Evolutionary conservation across 768 basidiomycete genomes (phyloP), one percentile per base, ranked within the genome.

Genomic region (Hericium alpestre): DNA sequence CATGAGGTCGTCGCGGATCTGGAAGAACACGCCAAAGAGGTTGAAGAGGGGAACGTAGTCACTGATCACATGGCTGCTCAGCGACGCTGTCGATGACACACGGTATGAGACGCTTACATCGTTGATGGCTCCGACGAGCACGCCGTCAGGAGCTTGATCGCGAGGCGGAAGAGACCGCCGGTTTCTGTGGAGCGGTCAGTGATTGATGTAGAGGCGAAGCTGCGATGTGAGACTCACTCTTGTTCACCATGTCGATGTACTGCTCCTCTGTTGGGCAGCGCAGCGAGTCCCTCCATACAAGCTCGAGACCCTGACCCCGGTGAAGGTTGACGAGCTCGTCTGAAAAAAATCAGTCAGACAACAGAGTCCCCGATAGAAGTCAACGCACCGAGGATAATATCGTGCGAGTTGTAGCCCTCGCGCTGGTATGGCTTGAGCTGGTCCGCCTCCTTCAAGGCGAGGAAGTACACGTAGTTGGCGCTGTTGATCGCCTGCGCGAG

Each of bases 101-200:
- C n/a, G n/a, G n/a, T n/a, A n/a, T n/a, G n/a, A n/a, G n/a, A 46
- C 43, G 62, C 81, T 47, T 69, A 87, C 87, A 84, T 71, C 20
- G 80, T 72, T 27, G 71, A 61, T 59, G 84, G 85, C 20, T 72
- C 79, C 0, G 83, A 84, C 20, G 82, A 77, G 62, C 84, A 88
- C 0, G 91, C 92, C 92, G 94, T 95, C 90, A 99, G 93, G 27
- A 98, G 78, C 67, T 93, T 97, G 67, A 97, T 81, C 0, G 90
- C 92, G 46, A 98, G 83, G 18, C 95, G 78, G 60, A 98, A 86
- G 8, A 98, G 76, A 4, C 95, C 93, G 0, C 95, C 95, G 0
- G 95, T 98, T 69, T 99, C 95, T 98, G 65, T 9, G 11, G 41
- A 23, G n/a, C 13, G 13, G 43, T 46, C 13, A 46, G 43, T 5